A percentile compares a stretch with the other conserved stretches of the same genome.
Conservation (phyloP, 345 rosid species). For the Trapa incisa region DNA sequence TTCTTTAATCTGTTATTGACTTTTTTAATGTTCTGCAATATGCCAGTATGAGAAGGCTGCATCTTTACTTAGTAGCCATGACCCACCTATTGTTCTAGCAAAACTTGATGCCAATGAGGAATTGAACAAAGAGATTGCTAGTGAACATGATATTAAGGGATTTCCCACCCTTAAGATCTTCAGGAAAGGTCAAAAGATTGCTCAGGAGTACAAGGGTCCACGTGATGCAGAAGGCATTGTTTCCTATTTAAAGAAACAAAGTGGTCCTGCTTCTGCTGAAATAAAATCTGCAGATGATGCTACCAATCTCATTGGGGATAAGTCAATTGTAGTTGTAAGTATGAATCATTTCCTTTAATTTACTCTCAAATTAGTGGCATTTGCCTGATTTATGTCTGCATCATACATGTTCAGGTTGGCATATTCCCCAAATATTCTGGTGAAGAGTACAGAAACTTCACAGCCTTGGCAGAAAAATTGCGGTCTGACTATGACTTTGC, state of each 20-base stretch:
- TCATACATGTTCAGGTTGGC: slow-evolving; percentile 50
- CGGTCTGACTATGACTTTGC: slow-evolving; percentile 83
- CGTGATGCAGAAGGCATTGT: slow-evolving; percentile 87
- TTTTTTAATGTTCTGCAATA: slow-evolving; percentile 1
- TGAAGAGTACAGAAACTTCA: slow-evolving; percentile 63
- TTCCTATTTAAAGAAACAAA: slow-evolving; percentile 69
- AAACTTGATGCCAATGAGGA: slow-evolving; percentile 86
- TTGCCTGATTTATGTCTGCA: neutral
- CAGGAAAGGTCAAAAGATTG: slow-evolving; percentile 62
- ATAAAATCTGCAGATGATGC: slow-evolving; percentile 59
- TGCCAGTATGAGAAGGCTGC: slow-evolving; percentile 94
- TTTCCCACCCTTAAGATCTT: slow-evolving; percentile 81
- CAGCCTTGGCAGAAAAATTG: slow-evolving; percentile 60
- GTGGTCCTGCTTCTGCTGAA: slow-evolving; percentile 85
- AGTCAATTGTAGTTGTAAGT: slow-evolving; percentile 62
- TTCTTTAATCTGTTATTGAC: neutral
- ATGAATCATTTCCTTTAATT: neutral
- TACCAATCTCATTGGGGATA: slow-evolving; percentile 40
- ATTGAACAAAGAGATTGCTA: slow-evolving; percentile 46
- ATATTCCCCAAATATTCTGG: slow-evolving; percentile 85
- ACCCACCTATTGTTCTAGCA: slow-evolving; percentile 57
- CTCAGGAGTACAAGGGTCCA: slow-evolving; percentile 92
- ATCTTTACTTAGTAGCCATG: slow-evolving; percentile 50
- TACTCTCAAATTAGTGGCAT: slow-evolving; percentile 4
- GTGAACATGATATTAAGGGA: slow-evolving; percentile 51